Base-by-base conservation (phyloP, 345 rosid species). In the Clausena lansium region DNA sequence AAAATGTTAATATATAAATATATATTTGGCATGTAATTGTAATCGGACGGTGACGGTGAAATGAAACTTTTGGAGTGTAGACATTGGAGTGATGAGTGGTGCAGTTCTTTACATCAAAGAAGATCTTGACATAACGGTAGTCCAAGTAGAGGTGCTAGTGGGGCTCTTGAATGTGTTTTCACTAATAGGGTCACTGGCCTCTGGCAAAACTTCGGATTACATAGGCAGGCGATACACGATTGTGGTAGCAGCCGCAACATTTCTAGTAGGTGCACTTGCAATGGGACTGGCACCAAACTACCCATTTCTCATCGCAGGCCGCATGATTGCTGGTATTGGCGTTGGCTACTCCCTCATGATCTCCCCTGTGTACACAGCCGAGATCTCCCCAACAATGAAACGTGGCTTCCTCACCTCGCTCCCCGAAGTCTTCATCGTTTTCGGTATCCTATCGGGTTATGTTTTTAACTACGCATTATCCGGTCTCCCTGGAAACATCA, bases 281-380 rank as follows among this genome's bases (percentile, higher is more conserved):
- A 93, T 88, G 97, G 97, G 92, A 2, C 76, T 88, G 5, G 95
- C 94, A 13, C 89, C 94, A 54, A 85, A 88, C 4, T 91, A 82
- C 82, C 1, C 67, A 27, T 81, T 78, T 83, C 90, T 91, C 76
- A 79, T 93, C 82, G 84, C 84, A 0, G 97, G 97, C 10, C 85
- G 94, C 39, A 76, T 87, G 4, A 73, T 92, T 5, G 95, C 95
- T n/a, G 93, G 97, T 20, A 76, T 91, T 7, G 95, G 94, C 9
- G 94, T 93, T 4, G 95, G 97, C 32, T 90, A 85, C 79, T 82
- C 94, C 28, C 81, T 88, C 45, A 91, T 88, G 95, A 91, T 89
- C 8, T 89, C 90, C 0, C 97, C 92, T 0, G 85, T 92, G 60
- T 92, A 91, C 28, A 81, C 83, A 0, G 85, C 93, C 0, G 94